These are phyloP conservation scores for Paraphaeosphaeria sporulosa DNA, from an alignment of 2,329 filamentous ascomycete species.

Conservation along the genomic window DNA sequence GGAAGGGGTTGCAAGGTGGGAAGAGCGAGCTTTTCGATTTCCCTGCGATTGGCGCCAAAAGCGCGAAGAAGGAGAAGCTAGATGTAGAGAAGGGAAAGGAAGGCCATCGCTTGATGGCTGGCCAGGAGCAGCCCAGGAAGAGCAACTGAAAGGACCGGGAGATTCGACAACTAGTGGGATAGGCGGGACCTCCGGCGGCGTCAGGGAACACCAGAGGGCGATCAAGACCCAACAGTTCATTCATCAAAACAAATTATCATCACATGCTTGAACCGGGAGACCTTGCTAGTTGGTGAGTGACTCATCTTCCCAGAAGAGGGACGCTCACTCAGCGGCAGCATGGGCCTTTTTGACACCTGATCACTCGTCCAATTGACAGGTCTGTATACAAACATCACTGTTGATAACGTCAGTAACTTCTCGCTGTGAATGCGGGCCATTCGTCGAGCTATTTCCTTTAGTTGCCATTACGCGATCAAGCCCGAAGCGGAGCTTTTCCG, in stretches of 20 bases:
- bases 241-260: neutral
- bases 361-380: neutral
- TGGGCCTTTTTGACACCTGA: neutral
- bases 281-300: no score
- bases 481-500: neutral
- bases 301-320: no score
- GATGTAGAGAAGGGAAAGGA: slow-evolving; percentile 59
- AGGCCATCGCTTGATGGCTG: slow-evolving; percentile 54
- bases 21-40: slow-evolving; percentile 69
- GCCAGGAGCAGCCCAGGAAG: slow-evolving; percentile 36
- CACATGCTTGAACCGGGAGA: no score
- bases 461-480: neutral
- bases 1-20: slow-evolving; percentile 72
- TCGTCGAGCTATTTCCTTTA: neutral
- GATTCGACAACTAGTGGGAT: neutral
- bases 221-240: neutral
- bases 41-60: slow-evolving; percentile 71
- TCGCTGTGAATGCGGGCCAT: neutral
- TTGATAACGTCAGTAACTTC: neutral
- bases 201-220: neutral
- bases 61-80: slow-evolving; percentile 60
- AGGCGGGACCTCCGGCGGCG: neutral
- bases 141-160: neutral
- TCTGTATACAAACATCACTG: no score
- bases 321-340: no score